Conservation (phyloP, 78 protist genomes). For the Dictyostelium intermedium region DNA sequence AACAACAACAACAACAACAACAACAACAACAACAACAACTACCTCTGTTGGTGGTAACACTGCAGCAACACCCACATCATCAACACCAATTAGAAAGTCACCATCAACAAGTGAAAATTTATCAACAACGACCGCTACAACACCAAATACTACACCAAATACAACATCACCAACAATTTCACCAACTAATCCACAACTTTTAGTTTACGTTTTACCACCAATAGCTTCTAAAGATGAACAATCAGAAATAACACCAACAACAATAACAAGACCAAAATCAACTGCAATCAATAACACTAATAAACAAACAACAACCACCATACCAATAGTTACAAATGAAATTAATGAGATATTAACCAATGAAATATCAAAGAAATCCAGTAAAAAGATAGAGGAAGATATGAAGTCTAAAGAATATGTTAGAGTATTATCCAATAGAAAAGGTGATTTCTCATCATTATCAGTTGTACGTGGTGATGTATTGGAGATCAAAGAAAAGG, state of each 20-base stretch:
- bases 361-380: slow-evolving; percentile 4
- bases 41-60: no score
- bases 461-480: slow-evolving; percentile 40
- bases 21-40: not conserved
- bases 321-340: not conserved
- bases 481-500: slow-evolving; percentile 30
- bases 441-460: slow-evolving; percentile 37
- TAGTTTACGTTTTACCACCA: not conserved
- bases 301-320: not conserved
- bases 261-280: not conserved
- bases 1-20: not conserved
- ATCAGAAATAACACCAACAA: not conserved
- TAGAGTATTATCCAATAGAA: slow-evolving; percentile 19
- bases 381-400: not conserved
- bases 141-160: no score
- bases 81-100: not conserved
- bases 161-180: not conserved
- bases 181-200: not conserved
- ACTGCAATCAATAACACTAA: not conserved
- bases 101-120: slow-evolving; percentile 6
- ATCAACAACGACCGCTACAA: not conserved
- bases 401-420: slow-evolving; percentile 17
- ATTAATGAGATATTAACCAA: not conserved
- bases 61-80: no score
- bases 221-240: not conserved